phyloP scores from a whole-genome alignment of 129 eudicot genomes.

The Oenanthe sinensis region DNA sequence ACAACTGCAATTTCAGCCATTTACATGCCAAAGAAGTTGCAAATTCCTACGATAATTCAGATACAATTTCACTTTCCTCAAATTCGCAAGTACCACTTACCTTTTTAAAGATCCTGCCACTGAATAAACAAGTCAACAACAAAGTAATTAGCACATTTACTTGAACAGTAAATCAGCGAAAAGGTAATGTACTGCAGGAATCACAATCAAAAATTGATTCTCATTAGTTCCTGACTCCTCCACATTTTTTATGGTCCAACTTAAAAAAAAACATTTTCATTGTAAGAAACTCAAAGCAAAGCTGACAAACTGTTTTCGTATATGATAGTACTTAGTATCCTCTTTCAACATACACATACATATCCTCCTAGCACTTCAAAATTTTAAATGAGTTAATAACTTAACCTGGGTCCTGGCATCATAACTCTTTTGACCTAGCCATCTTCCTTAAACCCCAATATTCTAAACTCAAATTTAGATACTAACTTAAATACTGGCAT shows the following conservation, averaged over 20 bases:
- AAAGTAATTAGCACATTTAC: not conserved
- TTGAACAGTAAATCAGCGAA: not conserved
- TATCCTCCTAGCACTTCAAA: not conserved
- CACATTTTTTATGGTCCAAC: not conserved
- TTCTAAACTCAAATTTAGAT: not conserved
- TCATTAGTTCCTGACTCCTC: not conserved
- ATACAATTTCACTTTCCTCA: not conserved
- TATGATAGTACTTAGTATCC: not conserved
- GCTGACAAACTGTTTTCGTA: no score
- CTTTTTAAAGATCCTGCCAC: not conserved
- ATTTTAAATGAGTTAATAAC: not conserved
- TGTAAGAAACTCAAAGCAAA: not conserved
- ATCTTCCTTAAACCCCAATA: not conserved
- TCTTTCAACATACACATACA: not conserved
- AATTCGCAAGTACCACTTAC: not conserved
- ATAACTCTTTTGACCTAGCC: no score
- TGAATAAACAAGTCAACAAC: constrained; percentile 1
- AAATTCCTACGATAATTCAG: not conserved
- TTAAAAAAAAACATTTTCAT: not conserved
- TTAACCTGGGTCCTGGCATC: not conserved
- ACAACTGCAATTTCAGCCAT: constrained; percentile 18
- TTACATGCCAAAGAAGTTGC: not conserved
- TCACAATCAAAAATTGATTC: not conserved
- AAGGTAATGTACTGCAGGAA: not conserved
- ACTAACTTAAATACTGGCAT: not conserved